Percentiles rank a stretch among this genome's conserved stretches.
phyloP scores from a whole-genome alignment of 495 filamentous ascomycete species.

The Glarea lozoyensis region DNA sequence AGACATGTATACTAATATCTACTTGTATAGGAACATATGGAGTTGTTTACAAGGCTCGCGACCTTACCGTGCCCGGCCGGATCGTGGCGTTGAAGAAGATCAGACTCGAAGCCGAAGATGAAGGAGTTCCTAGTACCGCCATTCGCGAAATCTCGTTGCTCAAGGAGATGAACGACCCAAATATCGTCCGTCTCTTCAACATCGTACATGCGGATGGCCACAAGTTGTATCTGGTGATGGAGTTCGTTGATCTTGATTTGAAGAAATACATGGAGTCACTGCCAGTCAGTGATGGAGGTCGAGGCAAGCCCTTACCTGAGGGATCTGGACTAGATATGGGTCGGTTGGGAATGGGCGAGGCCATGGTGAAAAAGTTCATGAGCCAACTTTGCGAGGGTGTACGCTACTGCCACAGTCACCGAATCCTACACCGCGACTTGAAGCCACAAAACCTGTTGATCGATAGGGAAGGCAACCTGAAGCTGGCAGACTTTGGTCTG shows the following conservation, averaged over 20 bases:
- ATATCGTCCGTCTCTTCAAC: slow-evolving; percentile 86
- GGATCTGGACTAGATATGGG: slow-evolving; percentile 57
- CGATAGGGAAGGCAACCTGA: slow-evolving; percentile 88
- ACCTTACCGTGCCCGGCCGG: slow-evolving; percentile 64
- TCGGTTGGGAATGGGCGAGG: slow-evolving; percentile 70
- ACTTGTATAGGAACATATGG: slow-evolving; percentile 68
- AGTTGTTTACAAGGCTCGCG: slow-evolving; percentile 86
- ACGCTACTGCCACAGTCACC: slow-evolving; percentile 91
- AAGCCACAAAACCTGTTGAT: slow-evolving; percentile 98
- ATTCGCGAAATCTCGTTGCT: slow-evolving; percentile 94
- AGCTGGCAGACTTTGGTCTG: slow-evolving; percentile 95
- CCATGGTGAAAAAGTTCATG: slow-evolving; percentile 98
- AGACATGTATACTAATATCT: not conserved
- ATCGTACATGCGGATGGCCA: slow-evolving; percentile 96
- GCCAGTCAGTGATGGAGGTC: slow-evolving; percentile 79
- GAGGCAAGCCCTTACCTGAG: slow-evolving; percentile 81
- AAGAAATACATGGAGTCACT: slow-evolving; percentile 99
- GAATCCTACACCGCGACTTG: slow-evolving; percentile 88
- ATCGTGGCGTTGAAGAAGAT: slow-evolving; percentile 98
- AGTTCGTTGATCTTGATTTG: slow-evolving; percentile 87
- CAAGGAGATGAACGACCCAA: slow-evolving; percentile 94
- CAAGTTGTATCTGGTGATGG: slow-evolving; percentile 91
- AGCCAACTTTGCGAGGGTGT: slow-evolving; percentile 85
- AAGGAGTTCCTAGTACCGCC: slow-evolving; percentile 91
- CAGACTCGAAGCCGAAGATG: slow-evolving; percentile 92